A percentile compares a stretch with the other conserved stretches of the same genome.
phyloP scores from a whole-genome alignment of 78 protist genomes.

The Pelomyxa schiedti region DNA sequence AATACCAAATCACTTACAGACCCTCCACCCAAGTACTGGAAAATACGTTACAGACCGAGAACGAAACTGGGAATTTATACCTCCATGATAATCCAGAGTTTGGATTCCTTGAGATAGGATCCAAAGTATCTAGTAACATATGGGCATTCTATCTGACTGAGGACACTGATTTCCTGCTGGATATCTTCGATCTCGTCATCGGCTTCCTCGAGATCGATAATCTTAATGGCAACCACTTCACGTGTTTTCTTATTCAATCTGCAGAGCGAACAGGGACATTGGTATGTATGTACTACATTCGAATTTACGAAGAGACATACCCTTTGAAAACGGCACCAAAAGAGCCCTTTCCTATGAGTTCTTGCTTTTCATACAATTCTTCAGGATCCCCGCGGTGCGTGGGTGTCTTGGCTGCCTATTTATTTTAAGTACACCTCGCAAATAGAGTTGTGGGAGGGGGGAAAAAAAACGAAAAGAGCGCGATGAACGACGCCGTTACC shows the following conservation, averaged over 20 bases:
- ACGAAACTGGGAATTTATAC: conserved; percentile 87
- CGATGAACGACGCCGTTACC: too few relatives aligned
- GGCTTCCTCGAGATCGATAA: conserved; percentile 87
- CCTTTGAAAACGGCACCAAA: conserved; percentile 73
- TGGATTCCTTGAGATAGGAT: conserved; percentile 54
- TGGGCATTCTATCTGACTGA: conserved; percentile 69
- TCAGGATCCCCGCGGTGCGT: too few relatives aligned
- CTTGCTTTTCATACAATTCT: conserved; percentile 37
- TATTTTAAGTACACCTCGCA: too few relatives aligned
- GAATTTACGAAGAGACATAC: conserved; percentile 5
- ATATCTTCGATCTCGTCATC: conserved; percentile 93
- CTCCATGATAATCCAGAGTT: conserved; percentile 94
- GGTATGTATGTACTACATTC: background rate
- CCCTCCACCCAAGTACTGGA: background rate
- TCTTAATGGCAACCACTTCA: conserved; percentile 78
- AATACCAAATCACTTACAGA: background rate
- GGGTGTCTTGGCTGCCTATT: too few relatives aligned
- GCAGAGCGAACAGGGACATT: background rate
- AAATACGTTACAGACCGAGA: conserved; percentile 49
- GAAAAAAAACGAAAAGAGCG: too few relatives aligned
- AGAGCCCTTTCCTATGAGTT: conserved; percentile 68
- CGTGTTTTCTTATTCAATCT: conserved; percentile 57
- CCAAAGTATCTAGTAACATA: conserved; percentile 69
- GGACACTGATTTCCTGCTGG: conserved; percentile 72
- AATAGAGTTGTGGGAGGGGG: too few relatives aligned